Evolutionary conservation across 192 early-diverging fungal genomes (phyloP), one percentile per base, ranked within the genome.

Genomic region (Backusella luteola): DNA sequence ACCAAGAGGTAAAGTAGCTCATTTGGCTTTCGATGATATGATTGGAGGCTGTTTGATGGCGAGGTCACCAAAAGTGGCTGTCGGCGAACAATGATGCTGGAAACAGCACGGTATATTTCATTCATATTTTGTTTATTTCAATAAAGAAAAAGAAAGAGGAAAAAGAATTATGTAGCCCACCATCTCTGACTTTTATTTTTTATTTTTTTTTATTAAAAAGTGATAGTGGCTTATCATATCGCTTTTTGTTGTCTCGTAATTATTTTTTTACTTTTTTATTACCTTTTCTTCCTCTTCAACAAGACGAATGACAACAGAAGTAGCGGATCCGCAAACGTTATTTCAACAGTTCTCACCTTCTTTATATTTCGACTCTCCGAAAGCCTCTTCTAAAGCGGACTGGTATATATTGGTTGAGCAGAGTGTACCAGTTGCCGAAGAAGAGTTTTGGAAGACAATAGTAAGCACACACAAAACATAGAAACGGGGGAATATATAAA

Each of bases 1-100:
- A 96, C 92, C 66, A 95, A 83, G 52, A 97, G 75, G 85, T 94
- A 97, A 73, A 95, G 84, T 32, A 17, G 9, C 6, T 75, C 42
- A 1, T 21, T 66, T 26, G 66, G 74, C 8, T 32, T 39, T 63
- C 56, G 11, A 29, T 29, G 21, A 63, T 63, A 63, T 8, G 56
- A 63, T 29, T 63, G 56, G 26, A 63, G 56, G n/a, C 26, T 63
- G 12, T 26, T 63, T 29, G 56, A 26, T 29, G 52, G 52, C 21
- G 56, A 63, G 23, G 23, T 29, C 9, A 26, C 56, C 12, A 56
- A 6, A 56, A 63, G 56, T 29, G 56, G 56, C 26, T 26, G 56
- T 23, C 56, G 56, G 26, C 56, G 56, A 4, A 63, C 56, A 29
- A 63, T 12, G 4, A 63, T 63, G n/a, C 56, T 63, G 6, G 56